These are phyloP conservation scores for Mycena filopes DNA, from an alignment of 768 basidiomycete species.

Conservation along the genomic window DNA sequence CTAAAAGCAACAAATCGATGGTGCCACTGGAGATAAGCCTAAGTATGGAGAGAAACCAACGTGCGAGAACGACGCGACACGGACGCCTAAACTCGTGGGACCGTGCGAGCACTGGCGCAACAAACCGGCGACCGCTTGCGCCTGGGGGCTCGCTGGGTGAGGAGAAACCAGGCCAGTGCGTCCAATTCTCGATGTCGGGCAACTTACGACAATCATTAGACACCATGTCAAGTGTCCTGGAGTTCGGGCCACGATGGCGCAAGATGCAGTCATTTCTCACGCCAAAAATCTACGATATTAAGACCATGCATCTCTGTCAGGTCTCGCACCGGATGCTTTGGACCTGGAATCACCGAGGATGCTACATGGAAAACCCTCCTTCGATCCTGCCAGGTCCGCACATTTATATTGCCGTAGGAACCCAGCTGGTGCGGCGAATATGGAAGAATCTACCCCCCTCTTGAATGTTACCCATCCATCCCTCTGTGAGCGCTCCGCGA, in stretches of 20 bases:
- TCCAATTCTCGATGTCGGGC: slow-evolving; percentile 6
- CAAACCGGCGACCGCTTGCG: too few species aligned
- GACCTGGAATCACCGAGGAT: slow-evolving; percentile 21
- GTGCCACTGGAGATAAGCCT: background rate
- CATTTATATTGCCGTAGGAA: background rate
- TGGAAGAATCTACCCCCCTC: background rate
- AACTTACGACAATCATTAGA: slow-evolving; percentile 19
- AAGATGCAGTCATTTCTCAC: slow-evolving; percentile 18
- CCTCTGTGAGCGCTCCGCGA: slow-evolving; percentile 12
- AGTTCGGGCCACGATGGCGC: slow-evolving; percentile 5
- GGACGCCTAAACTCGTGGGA: too few species aligned
- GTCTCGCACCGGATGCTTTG: slow-evolving; percentile 18
- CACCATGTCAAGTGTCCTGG: background rate
- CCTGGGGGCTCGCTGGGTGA: too few species aligned
- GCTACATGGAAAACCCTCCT: slow-evolving; percentile 1
- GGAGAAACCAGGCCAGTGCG: background rate
- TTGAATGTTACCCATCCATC: slow-evolving; percentile 16
- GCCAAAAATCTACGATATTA: slow-evolving; percentile 17
- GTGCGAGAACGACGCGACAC: background rate
- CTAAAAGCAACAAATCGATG: background rate
- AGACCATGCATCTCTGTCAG: slow-evolving; percentile 2
- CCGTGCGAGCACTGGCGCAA: too few species aligned
- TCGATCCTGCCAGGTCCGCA: background rate
- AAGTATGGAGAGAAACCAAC: slow-evolving; percentile 16
- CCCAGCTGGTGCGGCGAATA: background rate